phyloP scores from a whole-genome alignment of 805 yeast species.

The Candida quercuum region DNA sequence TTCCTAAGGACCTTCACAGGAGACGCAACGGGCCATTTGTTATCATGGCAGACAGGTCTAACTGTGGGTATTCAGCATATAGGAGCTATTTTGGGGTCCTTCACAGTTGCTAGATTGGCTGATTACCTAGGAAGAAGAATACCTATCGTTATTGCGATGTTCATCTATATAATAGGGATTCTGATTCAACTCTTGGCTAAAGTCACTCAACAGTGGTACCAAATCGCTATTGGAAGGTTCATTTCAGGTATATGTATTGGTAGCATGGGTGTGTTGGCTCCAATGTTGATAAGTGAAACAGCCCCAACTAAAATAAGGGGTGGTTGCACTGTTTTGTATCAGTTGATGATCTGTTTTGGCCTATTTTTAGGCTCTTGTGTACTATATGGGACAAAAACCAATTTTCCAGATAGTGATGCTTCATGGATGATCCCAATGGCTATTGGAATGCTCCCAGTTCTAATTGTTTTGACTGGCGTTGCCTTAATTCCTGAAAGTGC shows the following conservation, averaged over 20 bases:
- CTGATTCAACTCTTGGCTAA: conserved; percentile 51
- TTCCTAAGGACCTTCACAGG: conserved; percentile 47
- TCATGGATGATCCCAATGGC: conserved; percentile 69
- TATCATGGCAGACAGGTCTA: conserved; percentile 42
- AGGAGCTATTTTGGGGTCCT: conserved; percentile 69
- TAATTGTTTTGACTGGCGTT: conserved; percentile 54
- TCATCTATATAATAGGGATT: conserved; percentile 54
- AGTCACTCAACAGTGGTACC: conserved; percentile 46
- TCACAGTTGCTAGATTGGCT: conserved; percentile 51
- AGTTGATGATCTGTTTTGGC: conserved; percentile 59
- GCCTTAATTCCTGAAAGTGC: conserved; percentile 66
- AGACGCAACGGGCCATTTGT: conserved; percentile 25
- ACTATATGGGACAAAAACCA: conserved; percentile 45
- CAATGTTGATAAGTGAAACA: conserved; percentile 63
- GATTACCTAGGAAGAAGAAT: conserved; percentile 57
- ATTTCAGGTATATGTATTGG: conserved; percentile 76
- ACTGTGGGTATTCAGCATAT: conserved; percentile 54
- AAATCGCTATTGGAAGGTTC: conserved; percentile 58
- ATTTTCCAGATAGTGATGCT: conserved; percentile 33
- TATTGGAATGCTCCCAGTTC: conserved; percentile 35
- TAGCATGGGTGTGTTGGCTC: conserved; percentile 63
- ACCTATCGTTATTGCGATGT: conserved; percentile 50
- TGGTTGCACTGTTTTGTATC: conserved; percentile 58
- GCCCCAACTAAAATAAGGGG: conserved; percentile 67
- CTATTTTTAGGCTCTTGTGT: conserved; percentile 63